Evolutionary conservation across 257 asterid genomes (phyloP).

Genomic region (Solanum pennellii): DNA sequence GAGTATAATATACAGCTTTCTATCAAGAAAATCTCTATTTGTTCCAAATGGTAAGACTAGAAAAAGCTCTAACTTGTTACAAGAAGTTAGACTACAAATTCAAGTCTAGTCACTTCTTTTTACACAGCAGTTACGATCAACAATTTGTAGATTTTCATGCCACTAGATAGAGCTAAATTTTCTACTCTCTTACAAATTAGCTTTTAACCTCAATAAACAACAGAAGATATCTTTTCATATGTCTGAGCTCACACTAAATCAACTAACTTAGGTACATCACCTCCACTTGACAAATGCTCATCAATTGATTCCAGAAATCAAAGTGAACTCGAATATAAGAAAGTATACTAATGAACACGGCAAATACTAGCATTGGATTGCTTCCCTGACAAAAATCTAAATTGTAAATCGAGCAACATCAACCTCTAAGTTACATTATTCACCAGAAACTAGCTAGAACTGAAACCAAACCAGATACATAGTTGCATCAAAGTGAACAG

Average conservation of each 20-base stretch:
- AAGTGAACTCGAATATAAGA: neutral
- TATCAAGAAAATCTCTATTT: neutral
- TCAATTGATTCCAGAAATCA: neutral
- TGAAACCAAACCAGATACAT: neutral
- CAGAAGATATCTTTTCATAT: neutral
- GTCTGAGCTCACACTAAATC: neutral
- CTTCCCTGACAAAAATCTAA: neutral
- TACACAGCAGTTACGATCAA: neutral
- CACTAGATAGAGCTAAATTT: neutral
- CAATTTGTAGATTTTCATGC: neutral
- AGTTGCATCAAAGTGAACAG: neutral
- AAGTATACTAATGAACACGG: neutral
- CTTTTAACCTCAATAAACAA: neutral
- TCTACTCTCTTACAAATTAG: neutral
- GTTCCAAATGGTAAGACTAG: neutral
- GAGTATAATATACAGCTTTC: neutral
- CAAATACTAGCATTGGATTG: neutral
- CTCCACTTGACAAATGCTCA: neutral
- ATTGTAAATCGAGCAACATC: neutral
- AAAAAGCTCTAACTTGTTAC: neutral
- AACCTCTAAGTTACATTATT: neutral
- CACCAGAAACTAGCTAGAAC: neutral
- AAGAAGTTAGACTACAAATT: neutral
- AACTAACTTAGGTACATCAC: neutral
- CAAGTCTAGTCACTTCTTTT: neutral